Conservation (phyloP, 768 basidiomycete species). For the Tricholoma furcatifolium region DNA sequence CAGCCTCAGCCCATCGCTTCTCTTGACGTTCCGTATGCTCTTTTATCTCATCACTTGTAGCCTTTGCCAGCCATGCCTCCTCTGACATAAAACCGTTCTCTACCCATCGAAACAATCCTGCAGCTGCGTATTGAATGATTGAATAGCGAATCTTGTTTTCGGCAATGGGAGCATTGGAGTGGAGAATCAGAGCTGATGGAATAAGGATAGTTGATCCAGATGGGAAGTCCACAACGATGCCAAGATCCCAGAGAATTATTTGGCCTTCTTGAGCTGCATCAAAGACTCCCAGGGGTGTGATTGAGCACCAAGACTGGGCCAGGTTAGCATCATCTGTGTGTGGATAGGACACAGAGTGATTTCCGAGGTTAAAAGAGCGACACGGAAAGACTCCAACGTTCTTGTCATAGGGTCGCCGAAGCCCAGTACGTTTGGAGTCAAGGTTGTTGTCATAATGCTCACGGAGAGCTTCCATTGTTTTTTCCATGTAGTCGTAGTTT, state of each 20-base stretch:
- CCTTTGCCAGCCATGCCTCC: neutral
- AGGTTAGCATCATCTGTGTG: too few species aligned
- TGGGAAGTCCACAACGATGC: too few species aligned
- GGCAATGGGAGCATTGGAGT: neutral
- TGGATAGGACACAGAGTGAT: too few species aligned
- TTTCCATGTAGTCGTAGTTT: neutral
- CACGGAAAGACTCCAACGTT: slow-evolving; percentile 7
- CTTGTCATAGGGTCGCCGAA: slow-evolving; percentile 2
- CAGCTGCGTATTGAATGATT: too few species aligned
- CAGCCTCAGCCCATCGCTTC: neutral
- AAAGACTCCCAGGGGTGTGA: slow-evolving; percentile 1
- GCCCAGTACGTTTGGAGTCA: neutral
- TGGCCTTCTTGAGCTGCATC: slow-evolving; percentile 1
- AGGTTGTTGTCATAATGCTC: neutral
- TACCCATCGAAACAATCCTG: neutral
- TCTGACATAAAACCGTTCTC: too few species aligned
- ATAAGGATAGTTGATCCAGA: neutral
- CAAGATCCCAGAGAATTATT: too few species aligned
- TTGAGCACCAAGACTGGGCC: too few species aligned
- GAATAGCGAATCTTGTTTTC: neutral
- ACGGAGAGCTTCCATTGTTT: neutral
- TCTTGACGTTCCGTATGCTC: neutral
- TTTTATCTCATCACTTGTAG: neutral
- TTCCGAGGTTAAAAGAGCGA: slow-evolving; percentile 7
- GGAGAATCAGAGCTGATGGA: neutral